Percentiles rank a stretch among this genome's conserved stretches.
Evolutionary conservation across 306 rosid species (phyloP).

Genomic region (Luffa acutangula): DNA sequence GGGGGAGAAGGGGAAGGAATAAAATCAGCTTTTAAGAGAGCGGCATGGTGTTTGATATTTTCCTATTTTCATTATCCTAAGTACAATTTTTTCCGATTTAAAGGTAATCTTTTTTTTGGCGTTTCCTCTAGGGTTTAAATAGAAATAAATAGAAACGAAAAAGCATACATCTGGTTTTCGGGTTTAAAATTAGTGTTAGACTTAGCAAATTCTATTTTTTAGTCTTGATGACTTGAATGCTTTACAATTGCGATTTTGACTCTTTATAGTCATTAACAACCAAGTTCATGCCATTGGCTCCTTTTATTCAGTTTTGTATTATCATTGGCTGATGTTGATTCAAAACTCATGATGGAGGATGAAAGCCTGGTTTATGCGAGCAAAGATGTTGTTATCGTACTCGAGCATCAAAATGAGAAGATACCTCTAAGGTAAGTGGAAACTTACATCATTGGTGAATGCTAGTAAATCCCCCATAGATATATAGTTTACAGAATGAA

Average conservation of each 20-base stretch:
- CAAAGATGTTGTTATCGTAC: conserved; percentile 85
- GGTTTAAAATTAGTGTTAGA: neutral
- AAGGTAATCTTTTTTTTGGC: neutral
- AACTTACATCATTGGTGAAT: conserved; percentile 1
- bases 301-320: conserved; percentile 60
- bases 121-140: neutral
- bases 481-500: neutral
- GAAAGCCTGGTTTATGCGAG: conserved; percentile 92
- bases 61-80: neutral
- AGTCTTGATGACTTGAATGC: neutral
- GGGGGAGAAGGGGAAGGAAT: neutral
- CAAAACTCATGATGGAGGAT: conserved; percentile 88
- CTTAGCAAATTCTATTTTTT: neutral
- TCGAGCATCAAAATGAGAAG: conserved; percentile 82
- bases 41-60: neutral
- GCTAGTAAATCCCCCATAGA: neutral
- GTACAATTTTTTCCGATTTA: neutral
- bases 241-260: neutral
- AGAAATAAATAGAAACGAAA: neutral
- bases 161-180: neutral
- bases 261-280: conserved; percentile 2
- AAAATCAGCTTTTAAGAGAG: neutral
- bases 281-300: conserved; percentile 12
- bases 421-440: conserved; percentile 79
- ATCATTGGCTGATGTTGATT: conserved; percentile 91